phyloP scores from a whole-genome alignment of 768 basidiomycete genomes.

The Amanita pseudoporphyria region DNA sequence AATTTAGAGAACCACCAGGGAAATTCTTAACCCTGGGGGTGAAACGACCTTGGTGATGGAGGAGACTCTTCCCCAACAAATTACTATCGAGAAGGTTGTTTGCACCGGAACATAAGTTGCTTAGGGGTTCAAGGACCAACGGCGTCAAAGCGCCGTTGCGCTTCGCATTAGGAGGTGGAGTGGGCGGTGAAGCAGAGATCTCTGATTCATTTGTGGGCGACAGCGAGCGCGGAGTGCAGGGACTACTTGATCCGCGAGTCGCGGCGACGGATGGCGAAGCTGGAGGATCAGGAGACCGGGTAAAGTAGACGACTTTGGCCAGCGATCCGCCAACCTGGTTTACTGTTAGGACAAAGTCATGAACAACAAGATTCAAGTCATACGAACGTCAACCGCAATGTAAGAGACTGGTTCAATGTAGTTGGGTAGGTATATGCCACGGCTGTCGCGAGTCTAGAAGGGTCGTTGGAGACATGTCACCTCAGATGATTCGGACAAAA shows the following conservation, averaged over 20 bases:
- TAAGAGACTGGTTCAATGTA: conserved; percentile 97
- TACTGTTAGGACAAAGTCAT: conserved; percentile 10
- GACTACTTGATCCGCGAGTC: conserved; percentile 45
- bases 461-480: conserved; percentile 7
- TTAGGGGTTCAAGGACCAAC: conserved; percentile 52
- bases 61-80: conserved; percentile 51
- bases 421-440: conserved; percentile 96
- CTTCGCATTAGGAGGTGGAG: conserved; percentile 27
- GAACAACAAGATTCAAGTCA: conserved; percentile 1
- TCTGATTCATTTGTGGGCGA: conserved; percentile 29
- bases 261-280: conserved; percentile 62
- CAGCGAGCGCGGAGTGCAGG: conserved; percentile 33
- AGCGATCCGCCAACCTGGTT: conserved; percentile 89
- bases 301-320: conserved; percentile 98
- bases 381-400: conserved; percentile 91
- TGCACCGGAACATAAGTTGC: conserved; percentile 22
- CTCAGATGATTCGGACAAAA: conserved; percentile 5
- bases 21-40: conserved; percentile 38
- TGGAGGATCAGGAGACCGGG: conserved; percentile 83
- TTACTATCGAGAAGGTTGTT: conserved; percentile 27
- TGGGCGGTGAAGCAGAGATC: conserved; percentile 21
- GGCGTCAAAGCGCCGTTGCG: conserved; percentile 77
- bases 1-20: conserved; percentile 95
- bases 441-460: conserved; percentile 76
- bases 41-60: conserved; percentile 47